Conservation (phyloP, 2,329 filamentous ascomycete genomes). For the Colletotrichum plurivorum region DNA sequence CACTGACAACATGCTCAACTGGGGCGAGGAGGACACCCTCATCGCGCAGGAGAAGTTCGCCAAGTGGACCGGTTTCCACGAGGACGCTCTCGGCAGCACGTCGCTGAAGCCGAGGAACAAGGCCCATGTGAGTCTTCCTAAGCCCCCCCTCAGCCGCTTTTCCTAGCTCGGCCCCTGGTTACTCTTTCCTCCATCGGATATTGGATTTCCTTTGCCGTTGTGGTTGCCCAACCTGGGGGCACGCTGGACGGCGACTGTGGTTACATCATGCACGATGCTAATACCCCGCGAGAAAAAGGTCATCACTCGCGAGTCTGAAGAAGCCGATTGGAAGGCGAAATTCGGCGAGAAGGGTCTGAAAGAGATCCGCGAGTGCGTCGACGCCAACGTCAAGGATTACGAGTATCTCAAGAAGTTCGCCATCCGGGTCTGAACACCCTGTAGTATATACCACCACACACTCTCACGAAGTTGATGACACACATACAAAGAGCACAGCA, state of each 20-base stretch:
- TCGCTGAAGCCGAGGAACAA: conserved; percentile 79
- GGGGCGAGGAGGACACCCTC: conserved; percentile 83
- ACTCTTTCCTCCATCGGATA: conserved; percentile 7
- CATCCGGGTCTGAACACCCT: conserved; percentile 65
- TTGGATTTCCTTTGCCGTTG: conserved; percentile 11
- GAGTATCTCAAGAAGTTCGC: conserved; percentile 87
- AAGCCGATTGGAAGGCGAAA: conserved; percentile 80
- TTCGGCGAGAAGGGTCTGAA: conserved; percentile 80
- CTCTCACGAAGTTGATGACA: conserved; percentile 34
- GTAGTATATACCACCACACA: not conserved
- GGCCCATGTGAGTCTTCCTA: conserved; percentile 66
- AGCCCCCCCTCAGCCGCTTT: conserved; percentile 1
- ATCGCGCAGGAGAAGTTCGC: conserved; percentile 84
- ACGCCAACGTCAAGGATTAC: conserved; percentile 81
- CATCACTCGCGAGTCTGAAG: conserved; percentile 75
- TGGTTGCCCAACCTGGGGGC: conserved; percentile 18
- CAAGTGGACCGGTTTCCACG: conserved; percentile 98
- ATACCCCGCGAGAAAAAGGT: conserved; percentile 63
- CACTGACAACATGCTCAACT: conserved; percentile 82
- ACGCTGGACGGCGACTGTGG: conserved; percentile 18
- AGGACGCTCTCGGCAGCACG: conserved; percentile 90
- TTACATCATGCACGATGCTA: conserved; percentile 28
- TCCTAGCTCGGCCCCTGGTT: conserved; percentile 21
- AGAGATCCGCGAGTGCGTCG: conserved; percentile 78
- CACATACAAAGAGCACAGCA: conserved; percentile 21